Evolutionary conservation across 2,329 filamentous ascomycete genomes (phyloP).

Genomic region (Penicillium palitans): DNA sequence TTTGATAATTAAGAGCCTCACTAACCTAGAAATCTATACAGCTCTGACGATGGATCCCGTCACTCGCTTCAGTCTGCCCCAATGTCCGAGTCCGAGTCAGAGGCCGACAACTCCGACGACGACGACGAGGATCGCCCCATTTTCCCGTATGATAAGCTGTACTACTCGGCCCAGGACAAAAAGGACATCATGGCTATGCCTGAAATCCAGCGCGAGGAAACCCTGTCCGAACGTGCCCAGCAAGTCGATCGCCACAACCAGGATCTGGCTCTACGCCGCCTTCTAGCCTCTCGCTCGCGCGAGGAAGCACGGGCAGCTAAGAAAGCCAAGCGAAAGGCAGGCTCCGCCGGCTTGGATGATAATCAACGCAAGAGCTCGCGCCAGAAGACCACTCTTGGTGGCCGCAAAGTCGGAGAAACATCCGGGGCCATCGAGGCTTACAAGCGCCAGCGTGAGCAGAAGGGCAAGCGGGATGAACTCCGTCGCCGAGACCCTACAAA

Average conservation of each 20-base stretch:
- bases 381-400: constrained; percentile 66
- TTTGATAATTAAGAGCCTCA: constrained; percentile 13
- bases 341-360: constrained; percentile 75
- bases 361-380: constrained; percentile 71
- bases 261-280: constrained; percentile 75
- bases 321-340: constrained; percentile 71
- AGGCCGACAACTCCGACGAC: constrained; percentile 59
- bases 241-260: constrained; percentile 80
- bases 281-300: constrained; percentile 68
- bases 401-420: constrained; percentile 67
- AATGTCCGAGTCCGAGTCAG: constrained; percentile 89
- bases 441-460: constrained; percentile 62
- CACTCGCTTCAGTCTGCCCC: constrained; percentile 77
- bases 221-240: constrained; percentile 82
- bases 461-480: constrained; percentile 51
- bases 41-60: constrained; percentile 68
- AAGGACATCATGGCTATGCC: constrained; percentile 78
- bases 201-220: constrained; percentile 86
- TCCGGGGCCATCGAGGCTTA: constrained; percentile 72
- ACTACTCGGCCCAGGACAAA: constrained; percentile 71
- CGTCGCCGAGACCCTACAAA: constrained; percentile 45
- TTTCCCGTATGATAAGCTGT: constrained; percentile 85
- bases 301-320: constrained; percentile 55
- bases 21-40: constrained; percentile 36
- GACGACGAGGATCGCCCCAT: constrained; percentile 53